Percentiles rank a stretch among this genome's conserved stretches.
These are phyloP conservation scores for Pythium graminicola DNA, from an alignment of 352 stramenopile species.

Conservation along the genomic window DNA sequence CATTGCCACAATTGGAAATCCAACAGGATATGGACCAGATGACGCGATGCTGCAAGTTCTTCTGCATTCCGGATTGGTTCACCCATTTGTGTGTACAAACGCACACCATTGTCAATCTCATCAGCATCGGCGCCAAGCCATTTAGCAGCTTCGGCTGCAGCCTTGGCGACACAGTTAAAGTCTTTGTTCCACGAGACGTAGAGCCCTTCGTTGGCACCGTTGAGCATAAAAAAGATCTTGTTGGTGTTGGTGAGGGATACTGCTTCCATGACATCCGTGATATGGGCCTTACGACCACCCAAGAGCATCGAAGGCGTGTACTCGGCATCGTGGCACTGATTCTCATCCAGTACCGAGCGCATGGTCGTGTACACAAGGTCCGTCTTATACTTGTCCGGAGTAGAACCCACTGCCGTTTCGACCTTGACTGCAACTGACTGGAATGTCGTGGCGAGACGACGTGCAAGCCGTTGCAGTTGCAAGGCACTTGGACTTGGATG, in stretches of 20 bases:
- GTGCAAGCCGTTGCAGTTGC: conserved; percentile 18
- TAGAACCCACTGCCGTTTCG: conserved; percentile 17
- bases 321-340: conserved; percentile 30
- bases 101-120: conserved; percentile 60
- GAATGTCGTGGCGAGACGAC: conserved; percentile 8
- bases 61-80: conserved; percentile 39
- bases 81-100: conserved; percentile 66
- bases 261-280: conserved; percentile 54
- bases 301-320: conserved; percentile 34
- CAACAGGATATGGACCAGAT: conserved; percentile 69
- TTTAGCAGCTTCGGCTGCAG: conserved; percentile 37
- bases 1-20: conserved; percentile 82
- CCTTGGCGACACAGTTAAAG: conserved; percentile 46
- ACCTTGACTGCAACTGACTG: conserved; percentile 12
- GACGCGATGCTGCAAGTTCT: conserved; percentile 41
- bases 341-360: conserved; percentile 31
- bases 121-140: conserved; percentile 66
- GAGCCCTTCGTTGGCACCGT: conserved; percentile 69
- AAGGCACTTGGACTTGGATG: conserved; percentile 7
- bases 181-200: conserved; percentile 77
- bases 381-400: conserved; percentile 56
- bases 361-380: conserved; percentile 37
- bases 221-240: conserved; percentile 82
- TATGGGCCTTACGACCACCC: conserved; percentile 29
- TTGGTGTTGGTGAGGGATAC: conserved; percentile 25